Conservation (phyloP, 371 early-diverging fungal species). For the Mucor plumbeus region DNA sequence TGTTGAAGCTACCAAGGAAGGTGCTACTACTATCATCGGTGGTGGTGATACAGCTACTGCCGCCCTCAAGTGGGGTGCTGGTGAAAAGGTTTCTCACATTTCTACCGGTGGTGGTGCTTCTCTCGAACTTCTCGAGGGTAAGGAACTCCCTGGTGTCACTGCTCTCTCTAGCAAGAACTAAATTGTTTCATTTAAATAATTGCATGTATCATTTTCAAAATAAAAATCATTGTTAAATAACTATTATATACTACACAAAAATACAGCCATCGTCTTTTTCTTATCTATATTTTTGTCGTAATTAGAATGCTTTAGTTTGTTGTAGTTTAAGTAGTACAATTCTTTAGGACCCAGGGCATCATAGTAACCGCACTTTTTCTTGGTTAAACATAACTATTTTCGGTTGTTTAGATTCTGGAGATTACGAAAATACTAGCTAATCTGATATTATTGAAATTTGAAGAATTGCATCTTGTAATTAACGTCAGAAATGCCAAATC, state of each 20-base stretch:
- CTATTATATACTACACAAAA: not conserved
- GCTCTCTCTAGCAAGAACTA: constrained; percentile 75
- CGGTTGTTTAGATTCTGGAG: not conserved
- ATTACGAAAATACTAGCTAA: not conserved
- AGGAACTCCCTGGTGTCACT: constrained; percentile 89
- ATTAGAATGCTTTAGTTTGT: not conserved
- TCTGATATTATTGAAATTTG: not conserved
- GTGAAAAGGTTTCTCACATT: constrained; percentile 92
- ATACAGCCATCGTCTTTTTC: not conserved
- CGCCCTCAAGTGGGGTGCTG: constrained; percentile 87
- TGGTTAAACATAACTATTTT: not conserved
- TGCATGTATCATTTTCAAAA: constrained; percentile 29
- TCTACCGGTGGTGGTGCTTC: constrained; percentile 98
- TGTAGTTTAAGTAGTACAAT: not conserved
- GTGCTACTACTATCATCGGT: constrained; percentile 72
- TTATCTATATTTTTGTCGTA: not conserved
- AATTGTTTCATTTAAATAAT: constrained; percentile 18
- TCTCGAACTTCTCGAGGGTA: constrained; percentile 95
- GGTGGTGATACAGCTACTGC: constrained; percentile 99
- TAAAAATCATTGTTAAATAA: constrained; percentile 23
- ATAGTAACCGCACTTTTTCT: not conserved
- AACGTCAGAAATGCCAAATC: too few species aligned
- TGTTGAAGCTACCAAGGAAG: constrained; percentile 81
- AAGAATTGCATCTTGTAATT: not conserved
- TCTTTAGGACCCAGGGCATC: not conserved